Percentiles rank a stretch among this genome's conserved stretches.
Evolutionary conservation across 805 yeast species (phyloP).

Genomic region (Naumovozyma baii): DNA sequence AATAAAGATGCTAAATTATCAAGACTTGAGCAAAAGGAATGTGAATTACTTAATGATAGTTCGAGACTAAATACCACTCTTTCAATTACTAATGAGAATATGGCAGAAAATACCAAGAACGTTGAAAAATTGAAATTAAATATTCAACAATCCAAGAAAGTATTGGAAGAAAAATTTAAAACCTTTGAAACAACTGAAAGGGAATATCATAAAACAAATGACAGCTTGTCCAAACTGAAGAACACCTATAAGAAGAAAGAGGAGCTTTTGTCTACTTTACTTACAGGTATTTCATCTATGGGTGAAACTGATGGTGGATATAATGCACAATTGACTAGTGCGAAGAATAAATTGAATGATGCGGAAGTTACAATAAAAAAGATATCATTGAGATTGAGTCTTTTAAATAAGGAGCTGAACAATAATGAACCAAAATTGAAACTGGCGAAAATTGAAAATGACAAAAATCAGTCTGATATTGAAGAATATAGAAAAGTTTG

Average conservation of each 20-base stretch:
- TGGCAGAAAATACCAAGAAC: constrained; percentile 42
- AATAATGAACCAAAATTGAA: constrained; percentile 38
- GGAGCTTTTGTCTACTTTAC: constrained; percentile 69
- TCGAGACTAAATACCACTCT: constrained; percentile 60
- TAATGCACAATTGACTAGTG: constrained; percentile 55
- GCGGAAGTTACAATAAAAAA: constrained; percentile 50
- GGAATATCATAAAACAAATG: constrained; percentile 38
- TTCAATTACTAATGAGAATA: constrained; percentile 48
- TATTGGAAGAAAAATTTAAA: constrained; percentile 31
- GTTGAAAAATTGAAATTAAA: constrained; percentile 28
- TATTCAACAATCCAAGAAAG: constrained; percentile 28
- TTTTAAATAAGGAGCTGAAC: constrained; percentile 43
- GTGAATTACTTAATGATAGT: constrained; percentile 46
- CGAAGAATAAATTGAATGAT: constrained; percentile 45
- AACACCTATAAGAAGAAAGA: constrained; percentile 49
- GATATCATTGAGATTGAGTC: constrained; percentile 46
- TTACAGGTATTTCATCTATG: constrained; percentile 82
- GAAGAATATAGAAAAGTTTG: constrained; percentile 31
- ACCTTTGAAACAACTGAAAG: constrained; percentile 35
- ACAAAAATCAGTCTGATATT: constrained; percentile 34
- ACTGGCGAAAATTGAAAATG: constrained; percentile 42
- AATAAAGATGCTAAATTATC: constrained; percentile 52
- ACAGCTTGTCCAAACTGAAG: constrained; percentile 37
- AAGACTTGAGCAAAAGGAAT: constrained; percentile 50
- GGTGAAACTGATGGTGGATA: constrained; percentile 74